Evolutionary conservation across 2,329 filamentous ascomycete species (phyloP).

Genomic region (Massarina eburnea): DNA sequence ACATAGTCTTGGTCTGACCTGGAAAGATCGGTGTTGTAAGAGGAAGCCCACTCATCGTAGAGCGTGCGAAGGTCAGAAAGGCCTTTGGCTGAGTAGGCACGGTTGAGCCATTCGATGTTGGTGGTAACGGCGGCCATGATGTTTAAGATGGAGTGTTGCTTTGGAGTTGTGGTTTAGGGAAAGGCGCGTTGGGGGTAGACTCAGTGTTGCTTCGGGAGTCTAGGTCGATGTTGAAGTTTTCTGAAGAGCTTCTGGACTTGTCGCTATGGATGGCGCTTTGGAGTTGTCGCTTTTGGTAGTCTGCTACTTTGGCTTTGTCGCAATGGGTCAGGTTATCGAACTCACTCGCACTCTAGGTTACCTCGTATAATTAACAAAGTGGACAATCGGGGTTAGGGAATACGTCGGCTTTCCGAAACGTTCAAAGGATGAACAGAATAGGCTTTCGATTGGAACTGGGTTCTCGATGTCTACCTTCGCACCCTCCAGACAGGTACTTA

Average conservation of each 20-base stretch:
- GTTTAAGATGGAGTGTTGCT: slow-evolving; percentile 3
- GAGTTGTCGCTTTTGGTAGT: not conserved
- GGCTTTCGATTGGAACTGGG: not conserved
- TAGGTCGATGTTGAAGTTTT: not conserved
- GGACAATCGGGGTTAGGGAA: not conserved
- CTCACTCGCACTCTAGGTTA: not conserved
- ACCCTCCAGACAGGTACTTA: not conserved
- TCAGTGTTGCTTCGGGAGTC: not conserved
- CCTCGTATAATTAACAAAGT: not conserved
- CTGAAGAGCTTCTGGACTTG: not conserved
- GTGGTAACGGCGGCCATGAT: slow-evolving; percentile 9
- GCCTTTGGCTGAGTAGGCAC: slow-evolving; percentile 11
- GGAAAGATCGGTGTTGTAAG: slow-evolving; percentile 45
- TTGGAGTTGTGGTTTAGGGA: not conserved
- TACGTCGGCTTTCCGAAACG: not conserved
- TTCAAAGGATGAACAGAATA: not conserved
- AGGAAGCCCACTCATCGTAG: slow-evolving; percentile 49
- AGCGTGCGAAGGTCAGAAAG: slow-evolving; percentile 36
- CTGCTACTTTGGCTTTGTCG: not conserved
- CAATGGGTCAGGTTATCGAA: not conserved
- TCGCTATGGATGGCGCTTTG: not conserved
- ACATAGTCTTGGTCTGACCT: slow-evolving; percentile 42
- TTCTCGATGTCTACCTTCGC: not conserved
- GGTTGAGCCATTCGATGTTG: slow-evolving; percentile 14
- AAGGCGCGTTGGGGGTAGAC: not conserved